Percentiles rank a stretch among this genome's conserved stretches.
phyloP scores from a whole-genome alignment of 2,329 filamentous ascomycete species.

The Ceratocystis harringtonii region DNA sequence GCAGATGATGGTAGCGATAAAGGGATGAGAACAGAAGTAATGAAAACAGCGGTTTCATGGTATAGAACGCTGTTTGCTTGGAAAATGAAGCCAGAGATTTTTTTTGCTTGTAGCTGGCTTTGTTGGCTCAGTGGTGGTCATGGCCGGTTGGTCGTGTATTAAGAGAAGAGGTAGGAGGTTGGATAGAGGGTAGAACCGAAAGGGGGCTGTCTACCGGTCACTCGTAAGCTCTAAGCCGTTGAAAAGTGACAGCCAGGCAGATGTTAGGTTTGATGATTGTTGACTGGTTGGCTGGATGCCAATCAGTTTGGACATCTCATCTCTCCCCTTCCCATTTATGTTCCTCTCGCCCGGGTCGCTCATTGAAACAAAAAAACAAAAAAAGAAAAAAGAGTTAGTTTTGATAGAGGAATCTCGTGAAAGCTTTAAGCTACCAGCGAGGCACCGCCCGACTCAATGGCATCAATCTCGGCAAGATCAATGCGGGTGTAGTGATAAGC shows the following conservation, averaged over 20 bases:
- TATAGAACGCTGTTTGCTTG: background rate
- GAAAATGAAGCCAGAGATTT: no score
- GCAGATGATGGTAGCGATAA: background rate
- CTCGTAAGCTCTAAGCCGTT: no score
- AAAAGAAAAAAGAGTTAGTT: background rate
- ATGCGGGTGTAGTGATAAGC: slow-evolving; percentile 67
- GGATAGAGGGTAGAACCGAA: no score
- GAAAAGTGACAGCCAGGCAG: no score
- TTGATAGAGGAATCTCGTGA: background rate
- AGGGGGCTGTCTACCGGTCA: no score
- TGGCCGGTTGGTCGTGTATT: background rate
- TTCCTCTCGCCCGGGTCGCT: background rate
- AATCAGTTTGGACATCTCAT: background rate
- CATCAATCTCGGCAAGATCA: slow-evolving; percentile 77
- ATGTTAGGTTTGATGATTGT: background rate
- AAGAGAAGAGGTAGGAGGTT: background rate
- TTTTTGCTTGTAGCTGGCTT: no score
- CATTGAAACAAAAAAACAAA: background rate
- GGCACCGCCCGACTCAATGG: slow-evolving; percentile 84
- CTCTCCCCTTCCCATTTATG: background rate
- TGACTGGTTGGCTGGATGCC: background rate
- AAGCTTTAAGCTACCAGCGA: slow-evolving; percentile 24
- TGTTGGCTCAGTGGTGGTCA: no score
- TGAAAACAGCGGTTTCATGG: background rate
- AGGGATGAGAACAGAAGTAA: background rate